These are phyloP conservation scores for Penicillium brasilianum DNA, from an alignment of 2,329 filamentous ascomycete genomes.

Conservation along the genomic window DNA sequence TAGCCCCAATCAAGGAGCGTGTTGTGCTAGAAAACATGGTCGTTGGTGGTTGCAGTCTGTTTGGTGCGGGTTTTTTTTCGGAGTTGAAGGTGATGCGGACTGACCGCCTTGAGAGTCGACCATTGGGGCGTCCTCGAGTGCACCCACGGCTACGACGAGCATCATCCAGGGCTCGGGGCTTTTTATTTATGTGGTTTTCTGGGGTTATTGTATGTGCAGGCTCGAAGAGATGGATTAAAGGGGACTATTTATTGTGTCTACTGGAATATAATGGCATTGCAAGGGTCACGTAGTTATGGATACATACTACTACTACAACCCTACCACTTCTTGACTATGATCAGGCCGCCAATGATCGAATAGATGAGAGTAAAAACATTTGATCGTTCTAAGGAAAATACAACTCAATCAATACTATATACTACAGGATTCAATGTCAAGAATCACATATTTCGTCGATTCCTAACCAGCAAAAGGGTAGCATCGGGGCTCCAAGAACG, in stretches of 20 bases:
- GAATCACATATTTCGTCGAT: background rate
- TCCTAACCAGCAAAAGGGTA: slow-evolving; percentile 1
- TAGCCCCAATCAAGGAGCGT: slow-evolving; percentile 30
- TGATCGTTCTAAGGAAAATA: too few species aligned
- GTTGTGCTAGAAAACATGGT: slow-evolving; percentile 34
- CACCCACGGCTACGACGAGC: slow-evolving; percentile 1
- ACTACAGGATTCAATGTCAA: too few species aligned
- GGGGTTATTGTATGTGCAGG: background rate
- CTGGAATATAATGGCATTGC: background rate
- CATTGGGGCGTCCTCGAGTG: background rate
- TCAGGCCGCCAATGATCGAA: too few species aligned
- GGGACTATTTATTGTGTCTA: background rate
- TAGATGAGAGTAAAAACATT: too few species aligned
- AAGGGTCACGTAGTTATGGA: background rate
- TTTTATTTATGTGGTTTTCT: background rate
- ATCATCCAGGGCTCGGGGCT: background rate
- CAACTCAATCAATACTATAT: too few species aligned
- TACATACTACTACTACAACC: background rate
- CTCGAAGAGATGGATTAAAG: background rate
- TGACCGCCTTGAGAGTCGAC: slow-evolving; percentile 20
- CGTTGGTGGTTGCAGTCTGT: slow-evolving; percentile 17
- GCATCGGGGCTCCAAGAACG: background rate
- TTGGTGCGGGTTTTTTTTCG: slow-evolving; percentile 31
- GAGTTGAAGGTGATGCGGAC: slow-evolving; percentile 14
- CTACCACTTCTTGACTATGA: too few species aligned